Conservation (phyloP, 1,139 yeast species). For the Yamadazyma pseudoaaseri region DNA sequence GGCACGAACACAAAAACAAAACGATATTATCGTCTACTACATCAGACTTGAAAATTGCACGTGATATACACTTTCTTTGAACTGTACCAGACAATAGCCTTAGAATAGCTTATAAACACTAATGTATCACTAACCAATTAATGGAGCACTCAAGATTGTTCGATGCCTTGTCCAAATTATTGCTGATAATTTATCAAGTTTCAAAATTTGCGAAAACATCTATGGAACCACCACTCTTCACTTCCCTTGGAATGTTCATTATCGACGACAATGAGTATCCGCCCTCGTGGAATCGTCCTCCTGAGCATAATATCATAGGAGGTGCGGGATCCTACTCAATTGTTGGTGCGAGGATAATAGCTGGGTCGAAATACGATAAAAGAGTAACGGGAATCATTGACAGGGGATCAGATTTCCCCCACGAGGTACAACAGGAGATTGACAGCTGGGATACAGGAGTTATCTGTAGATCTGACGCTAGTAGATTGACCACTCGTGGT, state of each 20-base stretch:
- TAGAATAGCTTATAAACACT: no score
- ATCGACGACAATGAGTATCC: constrained; percentile 81
- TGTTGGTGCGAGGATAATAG: constrained; percentile 67
- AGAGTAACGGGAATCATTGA: constrained; percentile 72
- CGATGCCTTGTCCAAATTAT: no score
- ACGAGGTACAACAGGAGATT: constrained; percentile 41
- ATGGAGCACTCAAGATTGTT: no score
- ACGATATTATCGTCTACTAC: no score
- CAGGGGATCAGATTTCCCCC: constrained; percentile 76
- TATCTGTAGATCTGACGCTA: constrained; percentile 47
- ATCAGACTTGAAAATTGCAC: no score
- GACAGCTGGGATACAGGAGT: constrained; percentile 63
- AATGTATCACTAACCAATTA: no score
- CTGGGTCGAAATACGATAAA: constrained; percentile 31
- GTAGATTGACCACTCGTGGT: constrained; percentile 75
- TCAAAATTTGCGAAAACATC: no score
- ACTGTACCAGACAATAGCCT: no score
- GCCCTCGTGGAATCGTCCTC: constrained; percentile 32
- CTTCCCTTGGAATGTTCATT: constrained; percentile 85
- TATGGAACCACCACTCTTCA: constrained; percentile 13
- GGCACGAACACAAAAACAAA: constrained; percentile 23
- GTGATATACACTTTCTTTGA: no score
- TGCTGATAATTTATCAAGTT: no score
- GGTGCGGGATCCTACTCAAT: constrained; percentile 90
- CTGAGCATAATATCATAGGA: constrained; percentile 64